Percentiles rank a stretch among this genome's conserved stretches.
Conservation (phyloP, 306 rosid genomes). For the Dalbergia cultrata region DNA sequence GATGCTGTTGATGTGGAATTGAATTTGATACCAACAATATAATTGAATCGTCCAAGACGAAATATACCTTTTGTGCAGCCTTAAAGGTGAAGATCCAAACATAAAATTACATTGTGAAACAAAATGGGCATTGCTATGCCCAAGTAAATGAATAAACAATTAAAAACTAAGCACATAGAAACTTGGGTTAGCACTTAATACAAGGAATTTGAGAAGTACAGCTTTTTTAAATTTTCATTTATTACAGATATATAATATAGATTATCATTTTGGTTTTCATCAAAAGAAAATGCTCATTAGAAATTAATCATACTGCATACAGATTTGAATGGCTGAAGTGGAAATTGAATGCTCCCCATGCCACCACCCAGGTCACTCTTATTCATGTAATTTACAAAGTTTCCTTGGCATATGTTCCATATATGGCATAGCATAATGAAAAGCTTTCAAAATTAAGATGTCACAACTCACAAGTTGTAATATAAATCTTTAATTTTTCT, state of each 20-base stretch:
- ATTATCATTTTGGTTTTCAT: not conserved
- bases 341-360: constrained; percentile 31
- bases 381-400: not conserved
- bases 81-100: constrained; percentile 30
- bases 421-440: not conserved
- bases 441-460: not conserved
- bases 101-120: constrained; percentile 28
- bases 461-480: not conserved
- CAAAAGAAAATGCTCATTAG: constrained; percentile 5
- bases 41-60: not conserved
- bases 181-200: not conserved
- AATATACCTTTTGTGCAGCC: not conserved
- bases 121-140: not conserved
- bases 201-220: not conserved
- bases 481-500: not conserved
- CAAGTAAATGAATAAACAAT: constrained; percentile 19
- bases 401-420: not conserved
- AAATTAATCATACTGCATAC: not conserved
- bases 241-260: not conserved
- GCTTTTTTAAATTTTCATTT: not conserved
- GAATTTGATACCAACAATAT: constrained; percentile 8
- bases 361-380: constrained; percentile 32
- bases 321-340: constrained; percentile 31
- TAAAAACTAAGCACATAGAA: not conserved
- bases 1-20: not conserved